Evolutionary conservation across 1,139 yeast genomes (phyloP), one percentile per base, ranked within the genome.

Genomic region (Diutina rugosa): DNA sequence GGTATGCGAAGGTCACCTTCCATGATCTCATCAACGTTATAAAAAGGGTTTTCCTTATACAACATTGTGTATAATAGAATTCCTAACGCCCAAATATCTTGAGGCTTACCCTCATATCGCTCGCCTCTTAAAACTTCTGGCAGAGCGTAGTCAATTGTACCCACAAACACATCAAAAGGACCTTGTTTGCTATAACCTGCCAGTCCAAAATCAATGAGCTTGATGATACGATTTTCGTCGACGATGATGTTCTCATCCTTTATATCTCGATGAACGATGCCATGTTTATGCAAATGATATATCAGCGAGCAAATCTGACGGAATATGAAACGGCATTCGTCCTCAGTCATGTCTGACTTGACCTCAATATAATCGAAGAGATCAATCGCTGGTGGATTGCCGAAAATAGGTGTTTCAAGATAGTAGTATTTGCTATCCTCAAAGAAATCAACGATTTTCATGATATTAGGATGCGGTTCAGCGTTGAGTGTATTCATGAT

Each of bases 61-160:
- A 90, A 77, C 67, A 93, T 79, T 0, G 97, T 93, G 71, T 90
- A 93, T 28, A 93, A 72, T 59, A 93, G 73, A 26, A 93, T 87
- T 1, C 99, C 99, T 64, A 91, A 75, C 0, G 98, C 97, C 99
- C 99, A 93, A 1, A 91, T 84, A 69, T 93, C 99, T 68, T 93
- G 99, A 0, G 96, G 93, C 67, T 82, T 85, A 26, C 99, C 99
- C 58, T 83, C 89, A 65, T 93, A 93, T 38, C 90, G 86, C 59
- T 84, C 85, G 8, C 98, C 99, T 56, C 85, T 79, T 45, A 93
- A 75, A 0, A 93, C 97, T 69, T 93, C 99, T 0, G 99, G 98
- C 0, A 97, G 95, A 0, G 98, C 98, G 68, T 91, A 93, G 68
- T 93, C 98, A 49, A 93, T 84, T 0, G 99, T 93, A 2, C 99